Conservation (phyloP, 2,329 filamentous ascomycete genomes). For the Fusarium miscanthi region DNA sequence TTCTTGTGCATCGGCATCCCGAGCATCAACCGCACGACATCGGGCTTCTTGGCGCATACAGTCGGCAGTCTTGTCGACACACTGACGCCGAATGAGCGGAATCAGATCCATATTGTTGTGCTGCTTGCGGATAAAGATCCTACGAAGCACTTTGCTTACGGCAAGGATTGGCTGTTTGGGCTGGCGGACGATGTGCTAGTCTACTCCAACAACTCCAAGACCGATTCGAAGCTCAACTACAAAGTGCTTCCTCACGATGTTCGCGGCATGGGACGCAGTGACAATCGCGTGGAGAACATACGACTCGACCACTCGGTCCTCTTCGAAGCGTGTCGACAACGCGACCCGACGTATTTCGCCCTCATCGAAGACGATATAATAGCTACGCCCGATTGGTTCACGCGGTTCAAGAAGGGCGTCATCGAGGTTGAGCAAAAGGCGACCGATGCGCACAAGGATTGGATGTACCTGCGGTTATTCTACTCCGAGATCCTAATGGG, state of each 20-base stretch:
- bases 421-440: slow-evolving; percentile 43
- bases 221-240: slow-evolving; percentile 20
- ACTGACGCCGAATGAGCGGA: slow-evolving; percentile 47
- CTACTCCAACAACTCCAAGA: slow-evolving; percentile 34
- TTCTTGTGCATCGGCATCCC: slow-evolving; percentile 51
- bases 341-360: slow-evolving; percentile 49
- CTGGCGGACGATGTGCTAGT: slow-evolving; percentile 51
- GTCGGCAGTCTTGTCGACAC: slow-evolving; percentile 49
- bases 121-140: slow-evolving; percentile 51
- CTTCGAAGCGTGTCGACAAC: slow-evolving; percentile 47
- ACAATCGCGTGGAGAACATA: slow-evolving; percentile 49
- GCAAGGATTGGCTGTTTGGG: slow-evolving; percentile 46
- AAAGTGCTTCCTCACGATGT: slow-evolving; percentile 38
- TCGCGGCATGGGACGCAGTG: slow-evolving; percentile 40
- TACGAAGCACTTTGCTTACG: slow-evolving; percentile 47
- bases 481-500: slow-evolving; percentile 54
- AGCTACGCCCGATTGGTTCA: slow-evolving; percentile 50
- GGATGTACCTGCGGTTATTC: slow-evolving; percentile 54
- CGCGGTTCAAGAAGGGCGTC: slow-evolving; percentile 45
- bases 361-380: slow-evolving; percentile 54
- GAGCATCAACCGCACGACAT: slow-evolving; percentile 48
- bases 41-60: slow-evolving; percentile 46
- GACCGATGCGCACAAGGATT: slow-evolving; percentile 37
- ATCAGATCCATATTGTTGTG: slow-evolving; percentile 48
- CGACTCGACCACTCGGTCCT: slow-evolving; percentile 50